Percentiles rank a stretch among this genome's conserved stretches.
Evolutionary conservation across 768 basidiomycete species (phyloP).

Genomic region (Mycena galericulata): DNA sequence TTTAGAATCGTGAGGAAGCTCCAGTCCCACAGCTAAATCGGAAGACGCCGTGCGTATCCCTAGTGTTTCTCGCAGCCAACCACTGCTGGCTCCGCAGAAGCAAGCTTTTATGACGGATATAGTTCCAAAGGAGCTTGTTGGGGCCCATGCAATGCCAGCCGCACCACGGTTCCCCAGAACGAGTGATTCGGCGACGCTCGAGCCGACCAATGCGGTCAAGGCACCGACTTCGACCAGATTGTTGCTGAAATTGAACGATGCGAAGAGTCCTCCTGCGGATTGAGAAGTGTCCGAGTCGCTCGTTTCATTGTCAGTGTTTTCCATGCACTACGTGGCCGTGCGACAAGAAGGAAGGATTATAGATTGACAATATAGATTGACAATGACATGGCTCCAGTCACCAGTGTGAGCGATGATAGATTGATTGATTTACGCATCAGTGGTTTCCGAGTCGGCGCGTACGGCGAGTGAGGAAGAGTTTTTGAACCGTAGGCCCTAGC

Average conservation of each 20-base stretch:
- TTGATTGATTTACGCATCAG: no score
- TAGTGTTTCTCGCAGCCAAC: conserved; percentile 45
- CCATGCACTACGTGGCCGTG: no score
- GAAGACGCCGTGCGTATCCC: conserved; percentile 38
- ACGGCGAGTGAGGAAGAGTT: no score
- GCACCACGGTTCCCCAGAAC: conserved; percentile 43
- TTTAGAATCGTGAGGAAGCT: conserved; percentile 27
- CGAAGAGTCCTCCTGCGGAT: neutral
- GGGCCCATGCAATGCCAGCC: conserved; percentile 45
- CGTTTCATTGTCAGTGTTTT: no score
- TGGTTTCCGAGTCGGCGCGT: no score
- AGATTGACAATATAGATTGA: no score
- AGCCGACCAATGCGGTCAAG: conserved; percentile 42
- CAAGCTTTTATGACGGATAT: conserved; percentile 42
- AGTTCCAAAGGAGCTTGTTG: conserved; percentile 44
- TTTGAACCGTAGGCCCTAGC: no score
- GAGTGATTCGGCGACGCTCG: conserved; percentile 40
- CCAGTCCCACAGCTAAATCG: conserved; percentile 41
- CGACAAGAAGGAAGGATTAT: no score
- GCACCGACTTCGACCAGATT: conserved; percentile 36
- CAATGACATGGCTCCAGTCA: no score
- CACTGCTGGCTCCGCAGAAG: conserved; percentile 37
- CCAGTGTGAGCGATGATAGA: no score
- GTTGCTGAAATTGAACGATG: conserved; percentile 11
- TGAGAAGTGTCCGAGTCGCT: no score